Evolutionary conservation across 2,329 filamentous ascomycete genomes (phyloP), one percentile per base, ranked within the genome.

Genomic region (Xylariaceae sp.): DNA sequence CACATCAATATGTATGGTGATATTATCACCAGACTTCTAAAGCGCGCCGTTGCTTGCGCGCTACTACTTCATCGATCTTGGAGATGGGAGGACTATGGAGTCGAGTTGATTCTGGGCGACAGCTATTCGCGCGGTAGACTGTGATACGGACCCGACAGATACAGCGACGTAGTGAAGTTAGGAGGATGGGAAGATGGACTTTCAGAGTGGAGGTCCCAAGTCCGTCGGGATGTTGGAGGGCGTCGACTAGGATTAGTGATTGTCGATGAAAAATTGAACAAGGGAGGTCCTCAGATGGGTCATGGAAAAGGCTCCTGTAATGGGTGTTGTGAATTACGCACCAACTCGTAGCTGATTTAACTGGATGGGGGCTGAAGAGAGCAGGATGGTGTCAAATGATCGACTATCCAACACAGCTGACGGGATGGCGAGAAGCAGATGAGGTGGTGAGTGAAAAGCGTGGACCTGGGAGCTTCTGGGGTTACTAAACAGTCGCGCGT

Each of bases 401-500:
- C 40, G 40, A 26, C 26, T 41, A 20, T 2, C 20, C 45, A 32
- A 26, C 26, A 19, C 18, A 23, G 49, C 42, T 29, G 45, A 52
- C 44, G 48, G 7, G 37, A 56, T 48, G 19, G 46, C 32, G 26
- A 41, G 40, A 57, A 52, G 19, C 44, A 44, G 52, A 40, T 14
- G 32, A 56, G 49, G 20, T 21, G 46, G 45, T 56, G 54, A 56
- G 51, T 57, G 56, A 61, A 57, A 53, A 54, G 54, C 57, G 57
- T 57, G 57, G 52, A 57, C 48, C 54, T 54, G 57, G 42, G 53
- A 61, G 44, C 40, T 57, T 55, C 45, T 49, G 54, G 57, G 60
- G 57, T 23, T 57, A 52, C 19, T 55, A 55, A 59, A 53, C 55
- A 46, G 60, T 58, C 59, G 62, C 61, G 61, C 60, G 62, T 61